Evolutionary conservation across 495 filamentous ascomycete genomes (phyloP).

Genomic region (Oidiodendron maius): DNA sequence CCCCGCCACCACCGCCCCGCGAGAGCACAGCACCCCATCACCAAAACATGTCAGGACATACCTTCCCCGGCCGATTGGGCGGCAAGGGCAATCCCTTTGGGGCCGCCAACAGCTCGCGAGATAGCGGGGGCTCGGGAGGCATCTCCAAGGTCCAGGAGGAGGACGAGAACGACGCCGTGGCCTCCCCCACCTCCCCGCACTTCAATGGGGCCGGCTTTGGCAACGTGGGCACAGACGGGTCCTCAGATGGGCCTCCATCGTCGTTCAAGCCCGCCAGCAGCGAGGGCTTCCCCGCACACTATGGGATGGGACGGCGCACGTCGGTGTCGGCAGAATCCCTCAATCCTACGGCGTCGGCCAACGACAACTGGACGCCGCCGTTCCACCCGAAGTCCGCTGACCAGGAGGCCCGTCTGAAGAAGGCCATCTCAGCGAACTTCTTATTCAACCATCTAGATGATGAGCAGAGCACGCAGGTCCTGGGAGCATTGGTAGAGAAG

Average conservation of each 20-base stretch:
- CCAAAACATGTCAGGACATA: constrained; percentile 47
- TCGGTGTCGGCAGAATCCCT: constrained; percentile 96
- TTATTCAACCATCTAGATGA: constrained; percentile 93
- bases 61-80: constrained; percentile 50
- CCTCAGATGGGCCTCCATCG: constrained; percentile 25
- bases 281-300: constrained; percentile 83
- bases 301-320: constrained; percentile 86
- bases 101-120: constrained; percentile 15
- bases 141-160: constrained; percentile 52
- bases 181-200: constrained; percentile 48
- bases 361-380: constrained; percentile 88
- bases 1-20: too few relatives aligned
- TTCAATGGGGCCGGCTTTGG: constrained; percentile 31
- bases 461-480: constrained; percentile 77
- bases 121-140: constrained; percentile 27
- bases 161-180: constrained; percentile 50
- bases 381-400: constrained; percentile 75
- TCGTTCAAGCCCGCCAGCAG: constrained; percentile 29
- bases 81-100: constrained; percentile 50
- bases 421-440: constrained; percentile 83
- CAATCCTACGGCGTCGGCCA: constrained; percentile 74
- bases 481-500: constrained; percentile 91
- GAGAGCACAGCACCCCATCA: too few relatives aligned
- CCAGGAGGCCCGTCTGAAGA: constrained; percentile 71
- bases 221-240: constrained; percentile 42